phyloP scores from a whole-genome alignment of 1,139 yeast species.

The Fermentozyma sake region DNA sequence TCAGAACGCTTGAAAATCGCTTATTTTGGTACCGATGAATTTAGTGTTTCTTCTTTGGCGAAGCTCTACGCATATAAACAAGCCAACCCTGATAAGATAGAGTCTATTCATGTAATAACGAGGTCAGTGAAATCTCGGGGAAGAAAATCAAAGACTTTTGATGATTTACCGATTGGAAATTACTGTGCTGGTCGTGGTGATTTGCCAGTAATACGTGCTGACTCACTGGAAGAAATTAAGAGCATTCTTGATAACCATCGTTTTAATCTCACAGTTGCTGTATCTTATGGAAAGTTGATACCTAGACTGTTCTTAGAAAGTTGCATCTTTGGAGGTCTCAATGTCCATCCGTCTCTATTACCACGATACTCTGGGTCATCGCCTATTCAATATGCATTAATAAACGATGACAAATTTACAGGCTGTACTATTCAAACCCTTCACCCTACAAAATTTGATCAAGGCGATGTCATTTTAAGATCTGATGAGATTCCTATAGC shows the following conservation, averaged over 20 bases:
- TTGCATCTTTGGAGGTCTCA: conserved; percentile 65
- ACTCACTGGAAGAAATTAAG: conserved; percentile 50
- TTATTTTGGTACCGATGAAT: conserved; percentile 79
- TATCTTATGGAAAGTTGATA: conserved; percentile 79
- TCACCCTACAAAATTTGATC: conserved; percentile 83
- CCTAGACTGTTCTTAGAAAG: conserved; percentile 52
- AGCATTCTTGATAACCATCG: conserved; percentile 14
- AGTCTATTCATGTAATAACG: conserved; percentile 57
- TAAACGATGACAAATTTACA: conserved; percentile 57
- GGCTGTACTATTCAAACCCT: conserved; percentile 90
- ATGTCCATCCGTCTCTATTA: conserved; percentile 88
- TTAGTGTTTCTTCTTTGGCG: conserved; percentile 58
- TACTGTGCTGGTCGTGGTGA: conserved; percentile 4
- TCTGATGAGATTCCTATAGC: conserved; percentile 37
- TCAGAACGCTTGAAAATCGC: conserved; percentile 33
- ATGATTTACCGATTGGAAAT: conserved; percentile 54
- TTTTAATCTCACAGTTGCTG: conserved; percentile 76
- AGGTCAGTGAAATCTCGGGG: conserved; percentile 72
- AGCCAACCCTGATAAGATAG: conserved; percentile 26
- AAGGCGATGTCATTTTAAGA: conserved; percentile 68
- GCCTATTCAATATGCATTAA: conserved; percentile 77
- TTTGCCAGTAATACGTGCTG: conserved; percentile 53
- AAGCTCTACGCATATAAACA: conserved; percentile 35
- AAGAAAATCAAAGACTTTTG: conserved; percentile 43
- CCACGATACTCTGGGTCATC: conserved; percentile 87